Evolutionary conservation across 2,329 filamentous ascomycete species (phyloP), one percentile per base, ranked within the genome.

Genomic region (Pseudogymnoascus destructans): DNA sequence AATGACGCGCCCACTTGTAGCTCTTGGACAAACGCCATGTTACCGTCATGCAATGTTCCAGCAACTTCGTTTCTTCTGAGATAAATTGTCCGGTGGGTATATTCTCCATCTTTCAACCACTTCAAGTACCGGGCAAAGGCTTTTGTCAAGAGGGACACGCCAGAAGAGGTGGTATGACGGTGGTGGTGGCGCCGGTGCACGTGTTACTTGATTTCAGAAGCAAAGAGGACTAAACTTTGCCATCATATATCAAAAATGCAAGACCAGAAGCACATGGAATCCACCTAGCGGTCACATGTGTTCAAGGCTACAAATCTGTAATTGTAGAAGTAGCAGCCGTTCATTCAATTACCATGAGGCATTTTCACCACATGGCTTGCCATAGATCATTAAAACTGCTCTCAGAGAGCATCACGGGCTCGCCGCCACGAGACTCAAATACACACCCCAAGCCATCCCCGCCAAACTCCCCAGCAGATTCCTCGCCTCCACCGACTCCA

Each of bases 401-500:
- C 8, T 52, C 15, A 5, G 9, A 17, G 25, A 17, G 9, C 25
- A 13, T 30, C 23, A 52, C 15, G 46, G 46, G 25, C 25, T 52
- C 46, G 46, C 74, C 35, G 77, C 77, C 62, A 81, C 71, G 66
- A 90, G 72, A 67, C 85, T 89, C 71, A 91, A 74, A 69, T 87
- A 91, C 40, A 90, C 75, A 0, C 84, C 84, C 87, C 87, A 92
- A 11, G 75, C 77, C 21, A 92, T 76, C 4, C 87, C 87, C 15
- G 85, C 86, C 56, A 85, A 69, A 63, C 82, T 81, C n/a, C 83
- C 86, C 61, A 90, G 79, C 32, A 91, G 72, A 56, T 86, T 84
- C 35, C 87, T 76, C 57, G 78, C 77, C 66, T 89, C 79, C 3
- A 89, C 80, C n/a, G 84, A 86, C 63, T 86, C 78, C 60, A 89